These are phyloP conservation scores for Niebla homalea DNA, from an alignment of 495 filamentous ascomycete genomes.

Conservation along the genomic window DNA sequence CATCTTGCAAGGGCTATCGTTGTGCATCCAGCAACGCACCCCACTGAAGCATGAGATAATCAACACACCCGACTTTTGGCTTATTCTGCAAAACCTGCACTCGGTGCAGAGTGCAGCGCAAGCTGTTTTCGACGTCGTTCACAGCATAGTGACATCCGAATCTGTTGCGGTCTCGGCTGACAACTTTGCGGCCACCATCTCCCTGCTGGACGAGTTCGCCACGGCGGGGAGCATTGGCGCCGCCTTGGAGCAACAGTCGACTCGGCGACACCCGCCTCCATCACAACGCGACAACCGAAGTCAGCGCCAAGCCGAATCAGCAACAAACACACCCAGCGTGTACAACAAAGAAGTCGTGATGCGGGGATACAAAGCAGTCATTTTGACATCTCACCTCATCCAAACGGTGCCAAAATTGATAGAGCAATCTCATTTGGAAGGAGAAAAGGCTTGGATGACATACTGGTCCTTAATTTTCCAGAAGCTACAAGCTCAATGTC, in stretches of 20 bases:
- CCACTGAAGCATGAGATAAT: slow-evolving; percentile 82
- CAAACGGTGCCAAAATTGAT: slow-evolving; percentile 71
- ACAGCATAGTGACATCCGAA: slow-evolving; percentile 46
- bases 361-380: slow-evolving; percentile 67
- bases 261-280: slow-evolving; percentile 22
- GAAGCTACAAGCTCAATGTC: slow-evolving; percentile 75
- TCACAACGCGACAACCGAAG: neutral
- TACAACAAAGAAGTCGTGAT: slow-evolving; percentile 58
- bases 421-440: slow-evolving; percentile 83
- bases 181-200: slow-evolving; percentile 80
- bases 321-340: neutral
- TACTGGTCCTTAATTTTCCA: slow-evolving; percentile 97
- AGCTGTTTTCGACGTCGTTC: slow-evolving; percentile 70
- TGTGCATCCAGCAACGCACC: slow-evolving; percentile 63
- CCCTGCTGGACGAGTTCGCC: slow-evolving; percentile 80
- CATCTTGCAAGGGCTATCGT: slow-evolving; percentile 61
- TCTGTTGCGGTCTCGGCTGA: slow-evolving; percentile 77
- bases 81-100: slow-evolving; percentile 66
- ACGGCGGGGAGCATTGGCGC: slow-evolving; percentile 72
- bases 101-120: slow-evolving; percentile 52
- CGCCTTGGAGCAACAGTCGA: slow-evolving; percentile 55
- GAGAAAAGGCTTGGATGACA: slow-evolving; percentile 84
- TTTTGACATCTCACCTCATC: slow-evolving; percentile 67
- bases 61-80: slow-evolving; percentile 95
- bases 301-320: neutral